Base-by-base conservation (phyloP, 2,329 filamentous ascomycete genomes). In the Metarhizium humberi region DNA sequence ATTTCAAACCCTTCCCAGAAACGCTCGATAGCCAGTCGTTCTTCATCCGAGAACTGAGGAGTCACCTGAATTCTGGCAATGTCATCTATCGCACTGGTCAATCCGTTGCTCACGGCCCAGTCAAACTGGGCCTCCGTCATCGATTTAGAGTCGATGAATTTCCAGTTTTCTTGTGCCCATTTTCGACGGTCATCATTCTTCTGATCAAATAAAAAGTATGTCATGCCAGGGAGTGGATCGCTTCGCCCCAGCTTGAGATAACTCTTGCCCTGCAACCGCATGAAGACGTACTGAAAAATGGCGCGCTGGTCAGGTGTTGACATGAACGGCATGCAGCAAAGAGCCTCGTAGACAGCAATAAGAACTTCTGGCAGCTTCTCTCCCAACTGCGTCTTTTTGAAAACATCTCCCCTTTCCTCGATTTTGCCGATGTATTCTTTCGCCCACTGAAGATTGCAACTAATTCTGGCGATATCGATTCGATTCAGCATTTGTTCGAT, bases 291-390 rank as follows among this genome's bases (percentile, higher is more conserved):
- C 66, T 96, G 88, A 67, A 97, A 96, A 60, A 85, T 67, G 0
- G 67, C 62, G 3, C 78, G 74, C 59, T 77, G 76, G 4, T 77
- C 75, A 1, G 78, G 73, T n/a, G 75, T 62, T 48, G 72, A 78
- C 58, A 96, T 76, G 66, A 95, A 90, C 1, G 87, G 79, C 61
- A 91, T 83, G 68, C 88, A 95, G 68, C 91, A 95, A 52, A 97
- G 74, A 0, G 88, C 86, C 68, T 97, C 92, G 63, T 95, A 96
- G 34, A 97, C 81, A 11, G 90, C 86, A 56, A 94, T 81, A 52
- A 95, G 80, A 6, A 89, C 83, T 32, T 81, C 74, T 2, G 79
- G 73, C 32, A 80, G 71, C 6, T 77, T 67, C 20, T 73, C 71
- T 13, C 74, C 75, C 42, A 81, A 71, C 53, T 74, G 73, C 0